These are phyloP conservation scores for Neonectria ditissima DNA, from an alignment of 2,329 filamentous ascomycete genomes.

Conservation along the genomic window DNA sequence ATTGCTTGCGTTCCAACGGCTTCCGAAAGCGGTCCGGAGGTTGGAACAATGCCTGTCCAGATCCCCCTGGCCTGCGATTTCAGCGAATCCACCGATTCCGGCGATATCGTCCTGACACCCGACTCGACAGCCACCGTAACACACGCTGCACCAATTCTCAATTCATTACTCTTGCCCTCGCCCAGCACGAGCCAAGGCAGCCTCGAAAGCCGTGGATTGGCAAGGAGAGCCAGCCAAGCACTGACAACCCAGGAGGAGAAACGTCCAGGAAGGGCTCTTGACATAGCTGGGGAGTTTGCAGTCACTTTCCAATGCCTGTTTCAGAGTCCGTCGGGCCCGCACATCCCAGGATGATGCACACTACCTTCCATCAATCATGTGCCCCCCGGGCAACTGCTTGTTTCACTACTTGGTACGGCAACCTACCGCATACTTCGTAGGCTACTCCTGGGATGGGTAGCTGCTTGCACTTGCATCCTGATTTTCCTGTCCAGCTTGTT, in stretches of 20 bases:
- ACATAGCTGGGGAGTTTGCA: background rate
- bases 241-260: background rate
- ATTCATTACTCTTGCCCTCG: background rate
- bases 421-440: conserved; percentile 3
- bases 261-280: background rate
- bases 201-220: background rate
- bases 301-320: conserved; percentile 25
- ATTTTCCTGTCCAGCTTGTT: background rate
- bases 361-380: conserved; percentile 31
- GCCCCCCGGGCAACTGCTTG: conserved; percentile 28
- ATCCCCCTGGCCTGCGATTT: conserved; percentile 16
- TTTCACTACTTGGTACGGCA: conserved; percentile 28
- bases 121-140: conserved; percentile 12
- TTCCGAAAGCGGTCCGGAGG: conserved; percentile 22
- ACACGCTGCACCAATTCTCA: background rate
- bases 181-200: background rate
- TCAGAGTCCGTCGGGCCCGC: conserved; percentile 35
- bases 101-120: conserved; percentile 1
- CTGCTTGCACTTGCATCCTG: too few species aligned
- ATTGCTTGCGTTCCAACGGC: conserved; percentile 20
- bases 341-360: conserved; percentile 29
- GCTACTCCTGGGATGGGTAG: too few species aligned
- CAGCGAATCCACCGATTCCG: background rate
- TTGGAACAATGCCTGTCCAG: conserved; percentile 25
- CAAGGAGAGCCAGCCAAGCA: background rate